Conservation (phyloP, 257 asterid genomes). For the Capsicum baccatum region DNA sequence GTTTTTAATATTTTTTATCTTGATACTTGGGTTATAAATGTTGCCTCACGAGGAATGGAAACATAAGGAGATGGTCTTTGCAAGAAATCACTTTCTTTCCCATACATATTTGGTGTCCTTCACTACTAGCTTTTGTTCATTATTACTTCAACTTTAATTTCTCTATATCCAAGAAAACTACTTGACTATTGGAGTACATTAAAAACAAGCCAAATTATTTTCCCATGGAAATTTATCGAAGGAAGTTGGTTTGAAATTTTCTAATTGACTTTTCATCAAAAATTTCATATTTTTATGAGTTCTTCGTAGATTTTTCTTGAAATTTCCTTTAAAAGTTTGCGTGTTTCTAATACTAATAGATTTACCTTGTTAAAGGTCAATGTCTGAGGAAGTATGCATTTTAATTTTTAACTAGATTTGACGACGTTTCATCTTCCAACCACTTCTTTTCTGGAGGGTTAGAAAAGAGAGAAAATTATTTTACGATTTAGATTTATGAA, state of each 20-base stretch:
- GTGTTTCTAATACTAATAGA: not conserved
- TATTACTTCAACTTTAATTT: not conserved
- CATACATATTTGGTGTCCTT: not conserved
- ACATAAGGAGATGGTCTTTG: not conserved
- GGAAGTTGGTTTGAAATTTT: not conserved
- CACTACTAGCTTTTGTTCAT: not conserved
- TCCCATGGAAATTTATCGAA: not conserved
- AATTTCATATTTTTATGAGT: not conserved
- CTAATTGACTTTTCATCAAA: not conserved
- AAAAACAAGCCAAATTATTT: not conserved
- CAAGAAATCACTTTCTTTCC: not conserved
- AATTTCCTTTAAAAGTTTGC: not conserved
- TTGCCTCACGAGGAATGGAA: not conserved
- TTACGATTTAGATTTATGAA: not conserved
- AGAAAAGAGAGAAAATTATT: not conserved
- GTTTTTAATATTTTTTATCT: not conserved
- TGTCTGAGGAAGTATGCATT: not conserved
- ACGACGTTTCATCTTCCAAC: not conserved
- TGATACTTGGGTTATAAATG: not conserved
- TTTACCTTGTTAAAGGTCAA: not conserved
- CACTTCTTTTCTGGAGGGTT: not conserved
- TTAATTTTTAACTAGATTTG: not conserved
- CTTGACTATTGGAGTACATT: not conserved
- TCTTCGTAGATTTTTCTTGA: not conserved
- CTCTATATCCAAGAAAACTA: not conserved